Conservation (phyloP, 2,329 filamentous ascomycete genomes). For the Verticillium klebahnii region DNA sequence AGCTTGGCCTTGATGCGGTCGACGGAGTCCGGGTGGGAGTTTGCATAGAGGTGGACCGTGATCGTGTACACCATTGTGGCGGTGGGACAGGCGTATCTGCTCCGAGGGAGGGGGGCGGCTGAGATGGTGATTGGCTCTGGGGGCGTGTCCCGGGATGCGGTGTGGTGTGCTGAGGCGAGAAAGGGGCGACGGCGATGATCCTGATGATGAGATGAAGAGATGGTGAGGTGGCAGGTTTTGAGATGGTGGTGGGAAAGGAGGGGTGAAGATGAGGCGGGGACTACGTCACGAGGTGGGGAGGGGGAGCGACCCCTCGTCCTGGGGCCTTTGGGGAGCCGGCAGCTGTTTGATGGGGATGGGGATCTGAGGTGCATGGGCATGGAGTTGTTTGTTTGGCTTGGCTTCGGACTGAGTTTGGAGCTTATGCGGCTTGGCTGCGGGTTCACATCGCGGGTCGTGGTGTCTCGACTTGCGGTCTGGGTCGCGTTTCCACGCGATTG, state of each 20-base stretch:
- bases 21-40: conserved; percentile 59
- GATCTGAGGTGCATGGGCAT: not conserved
- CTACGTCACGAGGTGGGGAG: not conserved
- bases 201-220: not conserved
- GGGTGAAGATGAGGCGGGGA: not conserved
- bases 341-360: not conserved
- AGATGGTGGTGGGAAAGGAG: not conserved
- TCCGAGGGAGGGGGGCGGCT: not conserved
- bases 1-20: conserved; percentile 67
- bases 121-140: not conserved
- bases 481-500: not conserved
- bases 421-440: not conserved
- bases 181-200: not conserved
- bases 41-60: conserved; percentile 66
- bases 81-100: not conserved
- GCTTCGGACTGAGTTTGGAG: not conserved
- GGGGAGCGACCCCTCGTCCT: not conserved
- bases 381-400: not conserved
- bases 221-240: not conserved
- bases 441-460: not conserved
- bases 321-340: too few species aligned
- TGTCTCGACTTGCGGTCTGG: not conserved
- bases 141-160: not conserved
- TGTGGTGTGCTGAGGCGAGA: not conserved
- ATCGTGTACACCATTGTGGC: conserved; percentile 63